Evolutionary conservation across 106 monocot genomes (phyloP), one percentile per base, ranked within the genome.

Genomic region (Ottelia alismoides): DNA sequence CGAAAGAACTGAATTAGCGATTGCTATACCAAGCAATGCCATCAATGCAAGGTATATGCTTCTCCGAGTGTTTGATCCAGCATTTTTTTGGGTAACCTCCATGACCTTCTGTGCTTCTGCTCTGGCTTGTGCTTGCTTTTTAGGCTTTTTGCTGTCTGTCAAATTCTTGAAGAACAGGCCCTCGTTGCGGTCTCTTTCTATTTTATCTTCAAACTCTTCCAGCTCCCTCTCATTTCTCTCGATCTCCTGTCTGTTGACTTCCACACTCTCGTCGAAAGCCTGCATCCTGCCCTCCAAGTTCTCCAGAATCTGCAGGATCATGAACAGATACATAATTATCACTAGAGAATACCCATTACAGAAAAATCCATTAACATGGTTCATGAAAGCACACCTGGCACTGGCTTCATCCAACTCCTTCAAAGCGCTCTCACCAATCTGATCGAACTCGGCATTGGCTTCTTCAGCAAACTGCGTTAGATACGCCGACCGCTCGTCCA

Each of bases 121-220:
- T 47, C 40, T 52, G 22, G 57, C 45, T 9, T 72, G 61, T 51
- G 24, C 59, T 16, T 74, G 40, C 65, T 80, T 73, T 45, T 47
- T 60, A 72, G 56, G n/a, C 16, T 45, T 27, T n/a, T 58, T 27
- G 47, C 66, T 77, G 10, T 69, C 45, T 6, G 53, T 25, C 21
- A 84, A 67, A 61, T 60, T 91, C 70, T 91, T 80, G 63, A 84
- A 91, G 67, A 78, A 84, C 52, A 91, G 65, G 19, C 84, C 80
- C 59, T 84, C 81, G 51, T 84, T 91, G 18, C 66, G 59, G 46
- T 72, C 79, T 47, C 58, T 68, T 23, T 69, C 74, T 11, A 89
- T 80, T 56, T 71, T n/a, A n/a, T n/a, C n/a, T n/a, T n/a, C n/a
- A n/a, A n/a, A n/a, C n/a, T n/a, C n/a, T n/a, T n/a, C n/a, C n/a